Percentiles rank a stretch among this genome's conserved stretches.
phyloP scores from a whole-genome alignment of 441 rosid species.

The Theobroma grandiflorum region DNA sequence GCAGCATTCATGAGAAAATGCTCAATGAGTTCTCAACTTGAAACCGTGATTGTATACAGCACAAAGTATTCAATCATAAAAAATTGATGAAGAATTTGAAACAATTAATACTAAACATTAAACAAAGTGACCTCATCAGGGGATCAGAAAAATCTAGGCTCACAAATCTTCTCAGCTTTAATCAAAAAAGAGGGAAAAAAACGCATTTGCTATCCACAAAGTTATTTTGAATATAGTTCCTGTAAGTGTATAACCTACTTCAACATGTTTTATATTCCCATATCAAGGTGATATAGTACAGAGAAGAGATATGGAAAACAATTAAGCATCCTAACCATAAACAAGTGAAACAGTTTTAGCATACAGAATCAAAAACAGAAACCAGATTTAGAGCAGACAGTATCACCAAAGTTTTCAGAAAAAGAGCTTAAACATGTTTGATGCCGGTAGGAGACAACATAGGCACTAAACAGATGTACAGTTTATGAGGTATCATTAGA shows the following conservation, averaged over 20 bases:
- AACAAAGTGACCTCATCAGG: background rate
- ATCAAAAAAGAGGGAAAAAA: background rate
- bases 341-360: background rate
- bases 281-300: background rate
- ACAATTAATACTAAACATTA: background rate
- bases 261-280: background rate
- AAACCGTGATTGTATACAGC: constrained; percentile 10
- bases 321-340: background rate
- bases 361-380: background rate
- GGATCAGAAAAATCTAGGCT: background rate
- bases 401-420: background rate
- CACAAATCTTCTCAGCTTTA: background rate
- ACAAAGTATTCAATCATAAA: background rate
- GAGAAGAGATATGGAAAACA: background rate
- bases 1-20: constrained; percentile 10
- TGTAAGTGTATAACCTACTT: background rate
- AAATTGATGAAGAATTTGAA: background rate
- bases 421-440: background rate
- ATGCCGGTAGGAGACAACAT: background rate
- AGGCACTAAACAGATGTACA: background rate
- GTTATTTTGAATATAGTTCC: background rate
- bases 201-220: background rate
- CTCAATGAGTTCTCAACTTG: constrained; percentile 20
- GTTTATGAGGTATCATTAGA: background rate
- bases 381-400: background rate